Evolutionary conservation across 257 asterid species (phyloP).

Genomic region (Ehretia macrophylla): DNA sequence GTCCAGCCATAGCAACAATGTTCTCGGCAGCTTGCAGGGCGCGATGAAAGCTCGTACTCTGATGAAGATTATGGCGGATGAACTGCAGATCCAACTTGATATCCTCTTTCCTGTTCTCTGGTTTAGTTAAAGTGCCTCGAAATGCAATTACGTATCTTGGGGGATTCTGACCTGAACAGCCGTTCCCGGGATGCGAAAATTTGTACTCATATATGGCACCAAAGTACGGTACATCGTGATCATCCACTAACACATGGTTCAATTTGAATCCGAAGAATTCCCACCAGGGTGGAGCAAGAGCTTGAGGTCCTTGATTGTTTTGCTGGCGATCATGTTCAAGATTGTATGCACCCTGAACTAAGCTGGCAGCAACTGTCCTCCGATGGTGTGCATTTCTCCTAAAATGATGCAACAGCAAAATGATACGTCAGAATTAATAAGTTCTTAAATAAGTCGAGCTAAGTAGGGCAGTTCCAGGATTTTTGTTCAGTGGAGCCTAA

Average conservation of each 20-base stretch:
- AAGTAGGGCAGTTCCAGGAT: neutral
- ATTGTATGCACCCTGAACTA: conserved; percentile 55
- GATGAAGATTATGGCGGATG: neutral
- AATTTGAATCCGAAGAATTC: conserved; percentile 43
- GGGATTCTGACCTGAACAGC: conserved; percentile 13
- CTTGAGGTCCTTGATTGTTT: conserved; percentile 35
- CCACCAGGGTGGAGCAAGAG: conserved; percentile 26
- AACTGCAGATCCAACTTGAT: neutral
- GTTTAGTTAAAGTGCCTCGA: neutral
- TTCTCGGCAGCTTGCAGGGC: neutral
- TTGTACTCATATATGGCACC: conserved; percentile 13
- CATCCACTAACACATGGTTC: conserved; percentile 34
- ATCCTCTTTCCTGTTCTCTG: neutral
- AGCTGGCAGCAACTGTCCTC: conserved; percentile 53
- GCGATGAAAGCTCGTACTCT: neutral
- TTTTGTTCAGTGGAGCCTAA: neutral
- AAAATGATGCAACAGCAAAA: neutral
- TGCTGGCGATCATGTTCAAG: conserved; percentile 51
- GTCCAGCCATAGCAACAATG: neutral
- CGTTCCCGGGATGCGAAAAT: conserved; percentile 10
- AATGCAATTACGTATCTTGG: conserved; percentile 49
- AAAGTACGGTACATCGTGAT: conserved; percentile 44
- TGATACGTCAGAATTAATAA: neutral
- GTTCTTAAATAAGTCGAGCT: neutral
- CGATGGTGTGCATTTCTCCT: conserved; percentile 23